Evolutionary conservation across 179 eudicot genomes (phyloP).

Genomic region (Spergularia azorica): DNA sequence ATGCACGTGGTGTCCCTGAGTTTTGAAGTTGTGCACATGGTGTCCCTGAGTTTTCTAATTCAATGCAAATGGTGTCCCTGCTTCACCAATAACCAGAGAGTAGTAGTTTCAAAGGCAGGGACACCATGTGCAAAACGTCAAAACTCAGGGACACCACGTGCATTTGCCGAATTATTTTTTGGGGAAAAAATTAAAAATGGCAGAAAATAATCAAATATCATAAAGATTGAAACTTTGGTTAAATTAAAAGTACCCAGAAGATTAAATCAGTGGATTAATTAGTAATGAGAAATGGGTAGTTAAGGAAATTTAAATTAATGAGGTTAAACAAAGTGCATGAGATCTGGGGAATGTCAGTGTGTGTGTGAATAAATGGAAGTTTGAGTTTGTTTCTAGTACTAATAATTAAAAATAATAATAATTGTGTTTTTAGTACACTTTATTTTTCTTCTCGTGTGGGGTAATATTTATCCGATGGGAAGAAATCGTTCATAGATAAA

Average conservation of each 20-base stretch:
- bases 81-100: no score
- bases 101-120: no score
- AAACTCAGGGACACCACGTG: no score
- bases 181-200: not conserved
- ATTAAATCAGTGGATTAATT: slow-evolving; percentile 18
- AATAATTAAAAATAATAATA: not conserved
- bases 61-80: no score
- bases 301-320: slow-evolving; percentile 9
- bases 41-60: no score
- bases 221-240: slow-evolving; percentile 32
- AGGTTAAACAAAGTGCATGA: slow-evolving; percentile 4
- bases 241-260: slow-evolving; percentile 33
- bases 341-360: slow-evolving; percentile 38
- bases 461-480: no score
- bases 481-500: no score
- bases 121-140: no score
- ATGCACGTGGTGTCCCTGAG: no score
- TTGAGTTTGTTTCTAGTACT: slow-evolving; percentile 8
- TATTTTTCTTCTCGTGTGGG: slow-evolving; percentile 21
- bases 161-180: no score
- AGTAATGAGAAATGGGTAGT: slow-evolving; percentile 14
- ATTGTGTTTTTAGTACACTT: not conserved
- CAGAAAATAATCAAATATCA: not conserved
- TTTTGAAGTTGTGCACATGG: no score
- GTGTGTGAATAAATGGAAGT: no score